Percentiles rank a stretch among this genome's conserved stretches.
Conservation (phyloP, 2,329 filamentous ascomycete genomes). For the Clonostachys byssicola region DNA sequence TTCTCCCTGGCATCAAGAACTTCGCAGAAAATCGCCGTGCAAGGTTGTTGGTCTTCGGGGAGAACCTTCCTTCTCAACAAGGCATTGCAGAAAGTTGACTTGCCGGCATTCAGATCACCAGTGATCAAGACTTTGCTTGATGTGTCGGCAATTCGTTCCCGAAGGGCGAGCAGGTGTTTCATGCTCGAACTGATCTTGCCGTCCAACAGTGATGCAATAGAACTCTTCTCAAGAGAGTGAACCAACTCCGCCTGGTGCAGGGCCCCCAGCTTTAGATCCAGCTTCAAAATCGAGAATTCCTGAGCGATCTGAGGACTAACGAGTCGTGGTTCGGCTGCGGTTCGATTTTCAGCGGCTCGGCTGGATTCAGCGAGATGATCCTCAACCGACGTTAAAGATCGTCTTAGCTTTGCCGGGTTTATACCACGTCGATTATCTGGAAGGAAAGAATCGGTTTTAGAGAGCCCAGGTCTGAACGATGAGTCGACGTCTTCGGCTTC, state of each 20-base stretch:
- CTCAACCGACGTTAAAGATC: conserved; percentile 70
- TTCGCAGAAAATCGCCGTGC: conserved; percentile 97
- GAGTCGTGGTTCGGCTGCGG: conserved; percentile 69
- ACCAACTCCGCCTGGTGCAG: conserved; percentile 86
- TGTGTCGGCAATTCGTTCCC: conserved; percentile 94
- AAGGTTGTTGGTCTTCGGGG: conserved; percentile 96
- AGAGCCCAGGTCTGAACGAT: conserved; percentile 48
- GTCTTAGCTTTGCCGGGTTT: conserved; percentile 39
- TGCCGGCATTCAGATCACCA: conserved; percentile 93
- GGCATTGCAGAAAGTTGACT: conserved; percentile 99
- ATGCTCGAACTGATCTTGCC: conserved; percentile 93
- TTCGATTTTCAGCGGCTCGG: conserved; percentile 58
- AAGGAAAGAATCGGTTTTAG: conserved; percentile 41
- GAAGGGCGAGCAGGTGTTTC: conserved; percentile 79
- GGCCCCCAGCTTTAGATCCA: conserved; percentile 87
- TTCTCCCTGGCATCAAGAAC: conserved; percentile 92
- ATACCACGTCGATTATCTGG: neutral
- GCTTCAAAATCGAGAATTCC: conserved; percentile 91
- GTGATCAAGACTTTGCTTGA: conserved; percentile 96
- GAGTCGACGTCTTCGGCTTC: conserved; percentile 41
- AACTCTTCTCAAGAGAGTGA: conserved; percentile 88
- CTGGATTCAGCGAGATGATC: conserved; percentile 64
- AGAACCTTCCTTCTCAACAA: conserved; percentile 85
- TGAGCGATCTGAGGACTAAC: conserved; percentile 91
- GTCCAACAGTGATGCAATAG: conserved; percentile 85